Evolutionary conservation across 768 basidiomycete genomes (phyloP).

Genomic region (Clitopilus hobsonii): DNA sequence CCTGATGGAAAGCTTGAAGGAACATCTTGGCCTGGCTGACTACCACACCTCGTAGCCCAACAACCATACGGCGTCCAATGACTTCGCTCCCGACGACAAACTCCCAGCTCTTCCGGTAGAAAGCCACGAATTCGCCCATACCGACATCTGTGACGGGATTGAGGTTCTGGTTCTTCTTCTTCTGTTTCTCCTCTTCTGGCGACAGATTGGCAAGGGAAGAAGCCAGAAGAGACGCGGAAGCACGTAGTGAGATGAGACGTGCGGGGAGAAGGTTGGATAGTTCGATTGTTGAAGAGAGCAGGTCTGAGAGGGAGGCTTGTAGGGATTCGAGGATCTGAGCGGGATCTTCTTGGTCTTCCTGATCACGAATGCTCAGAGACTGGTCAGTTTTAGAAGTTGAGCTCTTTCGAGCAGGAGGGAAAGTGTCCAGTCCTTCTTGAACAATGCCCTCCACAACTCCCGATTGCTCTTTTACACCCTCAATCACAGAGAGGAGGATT

Average conservation of each 20-base stretch:
- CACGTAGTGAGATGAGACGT: not conserved
- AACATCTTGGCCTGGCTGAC: conserved; percentile 89
- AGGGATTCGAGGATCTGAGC: not conserved
- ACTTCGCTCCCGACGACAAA: conserved; percentile 89
- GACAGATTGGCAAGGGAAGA: conserved; percentile 33
- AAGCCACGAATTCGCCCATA: conserved; percentile 67
- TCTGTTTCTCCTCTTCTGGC: conserved; percentile 80
- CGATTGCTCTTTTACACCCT: conserved; percentile 63
- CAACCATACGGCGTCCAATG: conserved; percentile 86
- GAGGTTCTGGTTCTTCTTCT: conserved; percentile 78
- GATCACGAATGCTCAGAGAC: too few species aligned
- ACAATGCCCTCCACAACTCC: conserved; percentile 53
- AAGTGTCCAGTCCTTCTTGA: conserved; percentile 20
- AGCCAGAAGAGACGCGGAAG: not conserved
- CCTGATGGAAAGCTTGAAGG: conserved; percentile 81
- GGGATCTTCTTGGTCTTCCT: too few species aligned
- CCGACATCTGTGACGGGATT: conserved; percentile 62
- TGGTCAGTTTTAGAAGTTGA: not conserved
- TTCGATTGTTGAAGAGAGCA: not conserved
- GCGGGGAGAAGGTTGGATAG: not conserved
- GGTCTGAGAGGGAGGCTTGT: not conserved
- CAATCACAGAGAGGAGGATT: conserved; percentile 58
- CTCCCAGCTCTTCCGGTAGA: conserved; percentile 85
- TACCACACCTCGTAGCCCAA: conserved; percentile 82
- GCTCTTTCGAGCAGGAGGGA: not conserved